Evolutionary conservation across 768 basidiomycete genomes (phyloP).

Genomic region (Phaffia australis): DNA sequence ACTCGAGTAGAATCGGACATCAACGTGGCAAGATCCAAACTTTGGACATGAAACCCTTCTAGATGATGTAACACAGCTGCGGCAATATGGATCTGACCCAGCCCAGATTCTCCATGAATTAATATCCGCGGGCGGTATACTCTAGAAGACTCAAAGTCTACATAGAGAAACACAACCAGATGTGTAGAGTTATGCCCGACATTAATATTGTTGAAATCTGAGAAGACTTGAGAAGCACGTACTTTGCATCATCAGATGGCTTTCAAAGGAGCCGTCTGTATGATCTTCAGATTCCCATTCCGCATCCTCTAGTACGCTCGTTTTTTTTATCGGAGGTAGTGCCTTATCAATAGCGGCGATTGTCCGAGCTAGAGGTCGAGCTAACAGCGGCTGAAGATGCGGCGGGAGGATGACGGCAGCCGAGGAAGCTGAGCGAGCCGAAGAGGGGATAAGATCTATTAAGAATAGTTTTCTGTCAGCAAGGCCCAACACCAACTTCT

Average conservation of each 20-base stretch:
- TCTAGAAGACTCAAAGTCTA: slow-evolving; percentile 83
- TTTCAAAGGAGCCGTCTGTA: slow-evolving; percentile 64
- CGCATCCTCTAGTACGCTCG: slow-evolving; percentile 83
- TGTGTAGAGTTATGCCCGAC: not conserved
- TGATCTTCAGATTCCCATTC: slow-evolving; percentile 66
- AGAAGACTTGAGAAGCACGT: slow-evolving; percentile 31
- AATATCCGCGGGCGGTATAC: slow-evolving; percentile 81
- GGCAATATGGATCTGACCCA: slow-evolving; percentile 85
- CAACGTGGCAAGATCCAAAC: slow-evolving; percentile 75
- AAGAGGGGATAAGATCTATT: slow-evolving; percentile 84
- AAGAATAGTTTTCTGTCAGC: slow-evolving; percentile 9
- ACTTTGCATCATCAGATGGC: slow-evolving; percentile 83
- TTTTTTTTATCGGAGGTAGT: slow-evolving; percentile 68
- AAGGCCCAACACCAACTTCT: not conserved
- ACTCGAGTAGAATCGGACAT: slow-evolving; percentile 83
- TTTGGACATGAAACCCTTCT: slow-evolving; percentile 93
- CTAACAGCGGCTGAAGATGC: slow-evolving; percentile 71
- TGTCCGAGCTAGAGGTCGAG: slow-evolving; percentile 55
- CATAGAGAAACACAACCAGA: not conserved
- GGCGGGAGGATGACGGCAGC: slow-evolving; percentile 70
- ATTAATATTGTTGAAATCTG: not conserved
- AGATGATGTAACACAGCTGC: slow-evolving; percentile 84
- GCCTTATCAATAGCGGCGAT: slow-evolving; percentile 61
- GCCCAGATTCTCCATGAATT: slow-evolving; percentile 66
- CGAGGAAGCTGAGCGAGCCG: slow-evolving; percentile 78